A percentile compares a stretch with the other conserved stretches of the same genome.
Conservation (phyloP, 2,329 filamentous ascomycete genomes). For the Gaeumannomyces sp. region DNA sequence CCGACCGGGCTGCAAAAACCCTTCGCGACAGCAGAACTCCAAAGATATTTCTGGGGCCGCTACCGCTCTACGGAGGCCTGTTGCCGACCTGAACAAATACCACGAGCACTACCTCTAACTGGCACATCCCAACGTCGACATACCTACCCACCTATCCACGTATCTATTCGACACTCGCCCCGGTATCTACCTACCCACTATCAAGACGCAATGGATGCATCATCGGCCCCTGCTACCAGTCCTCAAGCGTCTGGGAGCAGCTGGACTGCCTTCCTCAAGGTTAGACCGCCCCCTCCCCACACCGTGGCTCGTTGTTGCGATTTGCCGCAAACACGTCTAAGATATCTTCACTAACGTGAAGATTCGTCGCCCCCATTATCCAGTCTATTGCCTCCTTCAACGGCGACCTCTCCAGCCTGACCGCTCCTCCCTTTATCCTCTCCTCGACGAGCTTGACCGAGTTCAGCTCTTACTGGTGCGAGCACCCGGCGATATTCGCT, state of each 20-base stretch:
- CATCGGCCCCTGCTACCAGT: background rate
- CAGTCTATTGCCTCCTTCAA: constrained; percentile 75
- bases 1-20: background rate
- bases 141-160: background rate
- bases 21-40: background rate
- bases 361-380: constrained; percentile 1
- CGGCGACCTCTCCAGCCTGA: constrained; percentile 73
- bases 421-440: constrained; percentile 76
- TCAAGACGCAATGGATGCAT: background rate
- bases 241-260: constrained; percentile 35
- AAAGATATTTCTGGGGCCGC: background rate
- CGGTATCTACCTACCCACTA: background rate
- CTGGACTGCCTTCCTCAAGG: constrained; percentile 49
- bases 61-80: background rate
- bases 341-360: constrained; percentile 11
- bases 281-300: constrained; percentile 18
- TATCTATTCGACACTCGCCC: background rate
- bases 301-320: background rate
- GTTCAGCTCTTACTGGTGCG: constrained; percentile 78
- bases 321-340: background rate
- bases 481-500: constrained; percentile 70
- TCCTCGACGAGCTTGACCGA: constrained; percentile 73
- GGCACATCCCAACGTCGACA: background rate
- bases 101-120: background rate
- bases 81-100: background rate